Evolutionary conservation across 805 yeast species (phyloP).

Genomic region (Saccharomycodes ludwigii): DNA sequence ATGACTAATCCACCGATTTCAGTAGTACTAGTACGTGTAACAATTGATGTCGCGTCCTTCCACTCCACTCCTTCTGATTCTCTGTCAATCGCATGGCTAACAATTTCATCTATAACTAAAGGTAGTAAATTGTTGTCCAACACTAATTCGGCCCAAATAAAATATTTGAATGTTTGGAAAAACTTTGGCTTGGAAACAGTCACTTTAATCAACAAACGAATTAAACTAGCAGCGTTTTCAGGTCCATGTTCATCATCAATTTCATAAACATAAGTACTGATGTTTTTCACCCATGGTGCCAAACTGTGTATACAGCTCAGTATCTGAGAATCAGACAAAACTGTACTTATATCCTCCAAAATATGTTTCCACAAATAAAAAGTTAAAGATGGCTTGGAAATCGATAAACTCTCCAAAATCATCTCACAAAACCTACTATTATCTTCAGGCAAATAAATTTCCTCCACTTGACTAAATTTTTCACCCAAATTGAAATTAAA

Average conservation of each 20-base stretch:
- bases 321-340: constrained; percentile 12
- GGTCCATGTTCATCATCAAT: constrained; percentile 47
- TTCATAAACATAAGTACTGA: constrained; percentile 43
- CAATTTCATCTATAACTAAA: constrained; percentile 57
- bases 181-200: constrained; percentile 37
- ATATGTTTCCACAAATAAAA: constrained; percentile 33
- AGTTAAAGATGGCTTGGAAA: constrained; percentile 44
- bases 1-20: constrained; percentile 59
- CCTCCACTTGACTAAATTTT: constrained; percentile 40
- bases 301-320: constrained; percentile 21
- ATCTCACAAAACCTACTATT: constrained; percentile 47
- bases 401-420: constrained; percentile 46
- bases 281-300: constrained; percentile 65
- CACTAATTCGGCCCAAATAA: constrained; percentile 57
- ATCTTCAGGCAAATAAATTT: constrained; percentile 57
- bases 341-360: constrained; percentile 15
- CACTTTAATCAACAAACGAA: constrained; percentile 49
- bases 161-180: constrained; percentile 41
- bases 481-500: constrained; percentile 51
- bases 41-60: constrained; percentile 48
- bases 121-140: constrained; percentile 46
- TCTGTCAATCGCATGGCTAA: constrained; percentile 61
- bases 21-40: constrained; percentile 56
- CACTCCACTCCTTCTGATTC: constrained; percentile 66
- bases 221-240: constrained; percentile 44